These are phyloP conservation scores for Poteriospumella lacustris DNA, from an alignment of 108 stramenopile genomes.

Conservation along the genomic window DNA sequence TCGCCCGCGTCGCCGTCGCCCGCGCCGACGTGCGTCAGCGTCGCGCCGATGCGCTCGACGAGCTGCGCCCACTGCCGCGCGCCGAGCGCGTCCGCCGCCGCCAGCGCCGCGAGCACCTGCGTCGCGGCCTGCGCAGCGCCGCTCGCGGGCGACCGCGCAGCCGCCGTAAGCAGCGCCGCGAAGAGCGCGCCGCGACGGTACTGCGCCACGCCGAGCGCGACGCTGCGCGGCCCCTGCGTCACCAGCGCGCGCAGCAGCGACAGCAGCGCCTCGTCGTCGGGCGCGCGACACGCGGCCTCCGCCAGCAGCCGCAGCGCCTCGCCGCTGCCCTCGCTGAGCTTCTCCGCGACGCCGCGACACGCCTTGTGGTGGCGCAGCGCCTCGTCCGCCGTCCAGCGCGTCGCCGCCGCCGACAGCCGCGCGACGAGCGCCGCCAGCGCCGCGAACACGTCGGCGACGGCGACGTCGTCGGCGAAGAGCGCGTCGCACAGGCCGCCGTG, in stretches of 20 bases:
- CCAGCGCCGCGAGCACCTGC: no score
- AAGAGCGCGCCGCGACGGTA: background rate
- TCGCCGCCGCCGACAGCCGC: no score
- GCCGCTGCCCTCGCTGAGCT: no score
- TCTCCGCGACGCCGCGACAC: no score
- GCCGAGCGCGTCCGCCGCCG: background rate
- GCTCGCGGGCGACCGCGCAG: no score
- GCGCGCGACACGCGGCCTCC: no score
- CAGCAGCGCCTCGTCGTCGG: no score
- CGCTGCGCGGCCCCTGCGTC: conserved; percentile 20
- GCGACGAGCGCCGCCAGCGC: background rate
- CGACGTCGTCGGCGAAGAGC: conserved; percentile 25
- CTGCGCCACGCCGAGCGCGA: background rate
- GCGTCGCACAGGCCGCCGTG: conserved; percentile 33
- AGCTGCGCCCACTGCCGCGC: no score
- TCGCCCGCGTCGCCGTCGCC: conserved; percentile 18
- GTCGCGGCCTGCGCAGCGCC: no score
- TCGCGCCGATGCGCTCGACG: background rate
- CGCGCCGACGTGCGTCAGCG: background rate
- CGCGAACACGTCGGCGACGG: conserved; percentile 27
- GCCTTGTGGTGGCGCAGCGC: no score
- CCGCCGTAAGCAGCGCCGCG: background rate
- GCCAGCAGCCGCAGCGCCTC: no score
- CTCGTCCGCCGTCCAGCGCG: no score
- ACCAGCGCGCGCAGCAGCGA: conserved; percentile 19